Conservation (phyloP, 2,329 filamentous ascomycete species). For the Ophiostoma fasciatum region DNA sequence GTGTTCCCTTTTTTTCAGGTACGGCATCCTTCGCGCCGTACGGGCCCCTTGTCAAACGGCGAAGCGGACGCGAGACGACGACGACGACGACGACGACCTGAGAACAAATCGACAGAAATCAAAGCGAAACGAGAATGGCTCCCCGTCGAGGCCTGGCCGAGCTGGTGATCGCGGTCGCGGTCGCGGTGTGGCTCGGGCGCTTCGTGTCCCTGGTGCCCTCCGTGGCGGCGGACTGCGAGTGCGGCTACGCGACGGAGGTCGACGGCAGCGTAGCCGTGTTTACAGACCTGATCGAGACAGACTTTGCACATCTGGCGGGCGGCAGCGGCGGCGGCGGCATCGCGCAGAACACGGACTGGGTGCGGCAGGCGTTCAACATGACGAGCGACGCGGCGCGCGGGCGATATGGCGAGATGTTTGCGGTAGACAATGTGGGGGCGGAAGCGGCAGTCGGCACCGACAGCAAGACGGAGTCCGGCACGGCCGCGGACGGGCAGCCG, state of each 20-base stretch:
- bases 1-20: too few relatives aligned
- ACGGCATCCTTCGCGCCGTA: too few relatives aligned
- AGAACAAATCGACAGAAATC: too few relatives aligned
- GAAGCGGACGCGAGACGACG: too few relatives aligned
- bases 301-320: constrained; percentile 49
- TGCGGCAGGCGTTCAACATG: constrained; percentile 51
- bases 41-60: too few relatives aligned
- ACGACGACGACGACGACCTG: too few relatives aligned
- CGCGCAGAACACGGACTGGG: constrained; percentile 44
- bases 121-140: constrained; percentile 3
- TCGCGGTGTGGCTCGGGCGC: constrained; percentile 11
- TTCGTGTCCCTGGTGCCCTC: constrained; percentile 11
- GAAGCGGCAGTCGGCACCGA: constrained; percentile 22
- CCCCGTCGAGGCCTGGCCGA: not conserved
- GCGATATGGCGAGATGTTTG: constrained; percentile 49
- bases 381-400: constrained; percentile 43
- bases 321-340: too few relatives aligned
- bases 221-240: constrained; percentile 44
- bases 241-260: constrained; percentile 49
- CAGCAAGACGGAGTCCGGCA: constrained; percentile 27
- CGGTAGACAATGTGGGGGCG: constrained; percentile 38
- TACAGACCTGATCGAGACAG: constrained; percentile 55
- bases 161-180: constrained; percentile 1
- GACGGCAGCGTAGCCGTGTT: constrained; percentile 34
- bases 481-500: constrained; percentile 27